Percentiles rank a stretch among this genome's conserved stretches.
These are phyloP conservation scores for Boletus smithii DNA, from an alignment of 1,284 basidiomycete species.

Conservation along the genomic window DNA sequence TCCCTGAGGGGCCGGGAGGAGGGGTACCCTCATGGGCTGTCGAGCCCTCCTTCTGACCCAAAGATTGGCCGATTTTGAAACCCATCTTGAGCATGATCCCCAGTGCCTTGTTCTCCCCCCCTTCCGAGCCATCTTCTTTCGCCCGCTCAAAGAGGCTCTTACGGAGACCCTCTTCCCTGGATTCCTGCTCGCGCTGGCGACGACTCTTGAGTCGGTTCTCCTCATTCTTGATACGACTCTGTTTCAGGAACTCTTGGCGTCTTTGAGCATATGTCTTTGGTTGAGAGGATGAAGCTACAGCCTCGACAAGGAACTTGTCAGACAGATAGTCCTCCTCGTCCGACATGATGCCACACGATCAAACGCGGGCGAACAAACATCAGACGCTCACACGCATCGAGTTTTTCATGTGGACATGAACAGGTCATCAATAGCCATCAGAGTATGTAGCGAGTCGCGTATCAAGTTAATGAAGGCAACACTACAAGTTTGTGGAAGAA, in stretches of 20 bases:
- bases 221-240: constrained; percentile 59
- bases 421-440: constrained; percentile 32
- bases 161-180: constrained; percentile 69
- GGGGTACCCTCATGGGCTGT: constrained; percentile 8
- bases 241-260: constrained; percentile 59
- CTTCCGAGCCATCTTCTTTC: constrained; percentile 52
- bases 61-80: constrained; percentile 74
- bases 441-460: constrained; percentile 35
- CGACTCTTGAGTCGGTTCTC: constrained; percentile 60
- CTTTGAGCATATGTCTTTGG: constrained; percentile 65
- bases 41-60: constrained; percentile 46
- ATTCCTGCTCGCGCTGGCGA: constrained; percentile 68
- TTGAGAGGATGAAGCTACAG: constrained; percentile 28
- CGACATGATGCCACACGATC: constrained; percentile 41
- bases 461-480: constrained; percentile 37
- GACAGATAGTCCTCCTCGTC: constrained; percentile 78
- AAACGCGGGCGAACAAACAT: constrained; percentile 23
- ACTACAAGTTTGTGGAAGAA: constrained; percentile 39
- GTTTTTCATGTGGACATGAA: constrained; percentile 20
- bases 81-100: constrained; percentile 90
- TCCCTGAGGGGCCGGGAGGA: neutral
- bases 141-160: constrained; percentile 77
- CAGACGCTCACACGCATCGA: constrained; percentile 11
- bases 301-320: constrained; percentile 68
- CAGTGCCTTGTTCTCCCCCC: constrained; percentile 64